phyloP scores from a whole-genome alignment of 257 asterid genomes.

The Forsythia viridissima region DNA sequence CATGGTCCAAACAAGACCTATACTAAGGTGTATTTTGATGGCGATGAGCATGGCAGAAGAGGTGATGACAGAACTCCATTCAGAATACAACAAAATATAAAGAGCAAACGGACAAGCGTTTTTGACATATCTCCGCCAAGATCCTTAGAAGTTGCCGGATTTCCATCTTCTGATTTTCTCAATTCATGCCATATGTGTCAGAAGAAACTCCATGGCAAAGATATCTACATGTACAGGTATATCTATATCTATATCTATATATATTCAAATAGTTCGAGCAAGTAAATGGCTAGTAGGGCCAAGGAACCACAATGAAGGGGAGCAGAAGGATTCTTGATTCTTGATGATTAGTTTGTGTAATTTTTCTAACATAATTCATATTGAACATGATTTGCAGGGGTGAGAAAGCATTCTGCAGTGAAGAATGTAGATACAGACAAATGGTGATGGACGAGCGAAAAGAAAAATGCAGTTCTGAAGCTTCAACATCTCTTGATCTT shows the following conservation, averaged over 20 bases:
- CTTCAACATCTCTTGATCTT: constrained; percentile 42
- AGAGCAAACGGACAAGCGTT: constrained; percentile 37
- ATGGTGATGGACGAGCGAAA: constrained; percentile 63
- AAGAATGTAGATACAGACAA: constrained; percentile 74
- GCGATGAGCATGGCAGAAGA: not conserved
- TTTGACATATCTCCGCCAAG: constrained; percentile 69
- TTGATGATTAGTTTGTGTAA: too few relatives aligned
- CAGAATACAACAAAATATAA: constrained; percentile 25
- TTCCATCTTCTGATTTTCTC: constrained; percentile 71
- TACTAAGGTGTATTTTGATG: constrained; percentile 45
- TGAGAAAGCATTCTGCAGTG: constrained; percentile 79
- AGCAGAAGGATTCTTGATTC: too few relatives aligned
- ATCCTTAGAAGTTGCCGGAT: constrained; percentile 24
- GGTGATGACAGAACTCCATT: constrained; percentile 25
- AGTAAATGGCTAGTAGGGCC: too few relatives aligned
- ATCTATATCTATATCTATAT: too few relatives aligned
- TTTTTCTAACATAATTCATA: not conserved
- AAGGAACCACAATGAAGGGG: too few relatives aligned
- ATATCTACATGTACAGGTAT: constrained; percentile 94
- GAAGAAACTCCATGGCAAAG: constrained; percentile 77
- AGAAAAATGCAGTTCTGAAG: constrained; percentile 41
- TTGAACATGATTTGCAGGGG: constrained; percentile 53
- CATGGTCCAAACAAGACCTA: constrained; percentile 51
- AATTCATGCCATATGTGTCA: constrained; percentile 65
- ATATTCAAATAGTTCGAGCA: too few relatives aligned